Base-by-base conservation (phyloP, 768 basidiomycete species). In the Lyophyllum decastes region DNA sequence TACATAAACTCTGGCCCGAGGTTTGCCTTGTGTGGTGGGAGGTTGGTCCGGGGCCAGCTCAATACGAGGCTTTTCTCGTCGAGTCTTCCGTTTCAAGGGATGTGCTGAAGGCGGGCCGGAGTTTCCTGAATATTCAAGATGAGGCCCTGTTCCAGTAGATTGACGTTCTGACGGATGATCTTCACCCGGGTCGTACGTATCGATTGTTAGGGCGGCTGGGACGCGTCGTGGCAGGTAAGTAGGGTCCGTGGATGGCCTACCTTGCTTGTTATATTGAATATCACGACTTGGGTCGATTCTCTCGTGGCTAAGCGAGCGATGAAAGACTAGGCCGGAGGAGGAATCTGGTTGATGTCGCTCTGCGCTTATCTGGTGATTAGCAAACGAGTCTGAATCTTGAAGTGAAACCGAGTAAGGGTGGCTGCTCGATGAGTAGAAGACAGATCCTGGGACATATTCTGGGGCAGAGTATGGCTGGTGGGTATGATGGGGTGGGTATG, bases 1-100 rank as follows among this genome's bases (percentile, higher is more conserved):
- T 38, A 92, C 87, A 61, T 84, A 93, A 22, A 92, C 90, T 33
- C 90, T 81, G 19, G 83, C 81, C 19, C 90, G 80, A 21, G 83
- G 86, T 63, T 82, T 90, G n/a, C 90, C 90, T 68, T 92, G 88
- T 0, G 89, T 88, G 0, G 90, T 92, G 44, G 88, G 84, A 2
- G 90, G 90, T 64, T 92, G 90, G 66, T 88, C 87, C 3, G 87
- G 78, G 2, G 89, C 86, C 33, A 92, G 82, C 46, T 84, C 85
- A 49, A 92, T 87, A 43, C 70, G 83, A 26, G 81, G 78, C 61
- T 86, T 84, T 64, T 81, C 78, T 48, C 82, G 79, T 44, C 83
- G 78, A 16, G 74, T 22, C 59, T 83, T 87, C 43, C 72, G 73
- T 21, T 71, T 68, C 48, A 52, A 58, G n/a, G 61, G 16, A 7